Conservation (phyloP, 169 alveolate genomes). For the Plasmodium coatneyi region DNA sequence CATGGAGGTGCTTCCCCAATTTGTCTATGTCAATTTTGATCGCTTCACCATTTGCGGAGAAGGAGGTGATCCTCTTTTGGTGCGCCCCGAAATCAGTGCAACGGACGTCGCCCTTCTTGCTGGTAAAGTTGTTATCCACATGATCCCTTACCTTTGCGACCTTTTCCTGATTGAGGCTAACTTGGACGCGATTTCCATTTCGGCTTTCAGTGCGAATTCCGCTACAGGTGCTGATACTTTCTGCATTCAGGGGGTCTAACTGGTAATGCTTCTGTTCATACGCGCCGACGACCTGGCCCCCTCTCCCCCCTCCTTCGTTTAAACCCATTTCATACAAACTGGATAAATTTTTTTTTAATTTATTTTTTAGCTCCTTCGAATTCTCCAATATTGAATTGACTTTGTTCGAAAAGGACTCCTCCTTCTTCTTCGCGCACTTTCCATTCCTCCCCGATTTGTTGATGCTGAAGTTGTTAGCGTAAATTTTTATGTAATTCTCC, state of each 20-base stretch:
- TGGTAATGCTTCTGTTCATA: not conserved
- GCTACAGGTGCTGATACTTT: not conserved
- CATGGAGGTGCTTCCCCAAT: not conserved
- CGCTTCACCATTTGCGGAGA: no score
- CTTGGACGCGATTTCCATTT: not conserved
- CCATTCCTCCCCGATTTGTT: not conserved
- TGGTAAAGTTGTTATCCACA: not conserved
- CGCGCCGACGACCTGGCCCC: not conserved
- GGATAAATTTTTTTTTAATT: not conserved
- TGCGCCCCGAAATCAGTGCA: no score
- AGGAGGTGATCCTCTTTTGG: no score
- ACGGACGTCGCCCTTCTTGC: no score
- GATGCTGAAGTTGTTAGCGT: conserved; percentile 8
- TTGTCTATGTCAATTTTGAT: not conserved
- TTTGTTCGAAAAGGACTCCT: conserved; percentile 16
- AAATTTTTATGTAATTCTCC: conserved; percentile 5
- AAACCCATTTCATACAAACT: conserved; percentile 19
- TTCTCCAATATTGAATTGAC: conserved; percentile 16
- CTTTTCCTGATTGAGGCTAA: not conserved
- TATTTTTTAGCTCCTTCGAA: conserved; percentile 3
- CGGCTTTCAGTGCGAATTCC: not conserved
- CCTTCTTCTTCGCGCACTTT: not conserved
- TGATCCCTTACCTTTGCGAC: not conserved
- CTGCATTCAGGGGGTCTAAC: not conserved
- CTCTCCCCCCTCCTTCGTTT: not conserved